A percentile compares a stretch with the other conserved stretches of the same genome.
Evolutionary conservation across 192 early-diverging fungal genomes (phyloP).

Genomic region (Piromyces sp.): DNA sequence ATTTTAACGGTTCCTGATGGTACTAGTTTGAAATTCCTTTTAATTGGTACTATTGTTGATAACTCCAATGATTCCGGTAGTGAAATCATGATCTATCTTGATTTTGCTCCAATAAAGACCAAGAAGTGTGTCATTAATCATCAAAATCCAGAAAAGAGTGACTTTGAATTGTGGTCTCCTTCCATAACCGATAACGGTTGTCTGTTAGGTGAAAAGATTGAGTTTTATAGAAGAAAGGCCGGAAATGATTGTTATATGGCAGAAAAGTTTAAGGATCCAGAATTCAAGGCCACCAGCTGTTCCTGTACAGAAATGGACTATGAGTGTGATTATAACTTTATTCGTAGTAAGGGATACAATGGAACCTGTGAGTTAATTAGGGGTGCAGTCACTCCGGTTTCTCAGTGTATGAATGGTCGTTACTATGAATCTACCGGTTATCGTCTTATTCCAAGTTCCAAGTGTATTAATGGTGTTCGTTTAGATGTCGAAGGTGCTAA

Average conservation of each 20-base stretch:
- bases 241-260: conserved; percentile 20
- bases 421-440: background rate
- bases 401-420: background rate
- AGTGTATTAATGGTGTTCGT: background rate
- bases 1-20: conserved; percentile 45
- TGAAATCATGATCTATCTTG: conserved; percentile 42
- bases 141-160: conserved; percentile 34
- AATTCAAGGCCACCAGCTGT: conserved; percentile 41
- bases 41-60: conserved; percentile 47
- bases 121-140: conserved; percentile 47
- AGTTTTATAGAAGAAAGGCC: conserved; percentile 31
- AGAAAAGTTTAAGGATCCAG: conserved; percentile 32
- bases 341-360: conserved; percentile 4
- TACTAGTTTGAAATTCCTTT: conserved; percentile 51
- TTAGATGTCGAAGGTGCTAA: background rate
- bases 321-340: conserved; percentile 84
- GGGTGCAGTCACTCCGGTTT: background rate
- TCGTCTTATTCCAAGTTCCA: background rate
- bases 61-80: conserved; percentile 15
- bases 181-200: conserved; percentile 53
- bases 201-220: conserved; percentile 54
- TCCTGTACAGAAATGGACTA: conserved; percentile 66
- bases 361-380: conserved; percentile 4
- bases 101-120: conserved; percentile 37
- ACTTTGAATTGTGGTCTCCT: conserved; percentile 83